These are phyloP conservation scores for Phytophthora syringae DNA, from an alignment of 352 stramenopile species.

Conservation along the genomic window DNA sequence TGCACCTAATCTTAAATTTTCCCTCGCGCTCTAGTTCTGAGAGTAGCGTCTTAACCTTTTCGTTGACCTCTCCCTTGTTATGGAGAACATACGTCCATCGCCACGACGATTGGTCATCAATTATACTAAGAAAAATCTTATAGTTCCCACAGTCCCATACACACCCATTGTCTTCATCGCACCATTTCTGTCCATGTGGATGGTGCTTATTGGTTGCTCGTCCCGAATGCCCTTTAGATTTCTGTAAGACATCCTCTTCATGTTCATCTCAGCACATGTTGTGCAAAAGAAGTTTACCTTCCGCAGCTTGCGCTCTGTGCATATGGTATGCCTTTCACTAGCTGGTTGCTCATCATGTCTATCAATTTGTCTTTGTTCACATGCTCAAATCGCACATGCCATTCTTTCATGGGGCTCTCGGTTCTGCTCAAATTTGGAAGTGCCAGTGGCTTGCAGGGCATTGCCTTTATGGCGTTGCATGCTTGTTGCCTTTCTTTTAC, in stretches of 20 bases:
- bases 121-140: background rate
- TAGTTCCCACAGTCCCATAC: background rate
- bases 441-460: too few species aligned
- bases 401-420: too few species aligned
- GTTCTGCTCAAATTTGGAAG: too few species aligned
- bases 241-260: slow-evolving; percentile 6
- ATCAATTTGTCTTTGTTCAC: too few species aligned
- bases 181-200: background rate
- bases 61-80: too few species aligned
- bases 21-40: too few species aligned
- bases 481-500: background rate
- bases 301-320: too few species aligned
- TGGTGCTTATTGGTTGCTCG: background rate
- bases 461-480: slow-evolving; percentile 8
- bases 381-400: too few species aligned
- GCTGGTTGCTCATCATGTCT: too few species aligned
- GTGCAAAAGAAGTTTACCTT: slow-evolving; percentile 3
- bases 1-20: slow-evolving; percentile 8
- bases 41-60: too few species aligned
- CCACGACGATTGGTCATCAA: background rate
- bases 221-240: background rate
- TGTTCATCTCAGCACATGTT: slow-evolving; percentile 6
- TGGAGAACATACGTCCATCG: too few species aligned
- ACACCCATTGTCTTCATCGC: background rate
- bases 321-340: too few species aligned